Evolutionary conservation across 495 filamentous ascomycete species (phyloP), one percentile per base, ranked within the genome.

Genomic region (Sporormia fimetaria): DNA sequence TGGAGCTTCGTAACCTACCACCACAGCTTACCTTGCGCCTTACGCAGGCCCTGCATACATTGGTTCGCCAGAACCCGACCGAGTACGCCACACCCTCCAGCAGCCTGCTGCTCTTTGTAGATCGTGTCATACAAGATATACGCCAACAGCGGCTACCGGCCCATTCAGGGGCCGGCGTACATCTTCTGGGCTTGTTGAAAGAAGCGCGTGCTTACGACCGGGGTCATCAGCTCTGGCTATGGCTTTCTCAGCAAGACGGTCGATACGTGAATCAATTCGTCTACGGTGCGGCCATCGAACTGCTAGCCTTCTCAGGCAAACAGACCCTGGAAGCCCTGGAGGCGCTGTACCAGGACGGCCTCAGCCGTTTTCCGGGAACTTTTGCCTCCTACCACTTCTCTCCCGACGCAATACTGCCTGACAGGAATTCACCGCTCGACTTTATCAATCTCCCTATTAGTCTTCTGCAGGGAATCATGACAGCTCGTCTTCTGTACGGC

Each of bases 401-500:
- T 7, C 63, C 59, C 5, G 42, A 62, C 2, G 60, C 63, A 18
- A 49, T 64, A 16, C 21, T 64, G 10, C 32, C 45, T 7, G 58
- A 66, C 37, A 49, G 55, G 3, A 42, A 54, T 4, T 38, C 55
- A 38, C 30, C 37, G 7, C 51, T 33, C 14, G 52, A 33, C 0
- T 52, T 60, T 14, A 52, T 42, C 10, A 63, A 57, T 9, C 51
- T 64, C 3, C 50, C 59, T 2, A 51, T 66, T 18, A 53, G 57
- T 37, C 52, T 71, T 2, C 51, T 71, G 9, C 68, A 69, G 43
- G 68, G 68, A 12, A 69, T 71, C 14, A 35, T 66, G 23, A 67
- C 63, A 3, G 68, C 68, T 1, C 58, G 68, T 10, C 23, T 67
- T 2, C 43, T 66, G 1, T 52, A 54, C 26, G 62, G 67, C 3